Percentiles rank a stretch among this genome's conserved stretches.
Conservation (phyloP, 208 protist species). For the Balamuthia mandrillaris region DNA sequence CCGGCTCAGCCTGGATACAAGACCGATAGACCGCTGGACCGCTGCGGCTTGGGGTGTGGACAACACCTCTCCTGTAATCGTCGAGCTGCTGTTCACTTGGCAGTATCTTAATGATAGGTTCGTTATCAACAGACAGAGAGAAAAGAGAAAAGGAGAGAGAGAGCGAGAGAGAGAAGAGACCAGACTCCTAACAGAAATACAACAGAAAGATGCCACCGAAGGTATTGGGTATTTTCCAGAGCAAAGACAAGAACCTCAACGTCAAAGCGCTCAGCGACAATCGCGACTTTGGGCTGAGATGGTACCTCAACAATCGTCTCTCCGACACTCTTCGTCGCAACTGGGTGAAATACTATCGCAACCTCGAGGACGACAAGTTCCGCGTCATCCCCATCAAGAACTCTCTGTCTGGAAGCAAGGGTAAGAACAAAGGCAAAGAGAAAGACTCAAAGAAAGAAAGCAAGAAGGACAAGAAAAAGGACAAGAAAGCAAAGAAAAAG, state of each 20-base stretch:
- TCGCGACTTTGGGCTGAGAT: background rate
- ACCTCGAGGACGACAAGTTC: background rate
- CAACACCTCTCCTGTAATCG: constrained; percentile 21
- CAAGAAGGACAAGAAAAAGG: background rate
- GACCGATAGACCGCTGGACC: constrained; percentile 1
- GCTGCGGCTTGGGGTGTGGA: background rate
- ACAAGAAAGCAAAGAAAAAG: background rate
- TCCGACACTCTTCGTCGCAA: background rate
- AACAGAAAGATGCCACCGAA: background rate
- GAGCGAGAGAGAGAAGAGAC: no score
- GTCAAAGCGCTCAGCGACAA: background rate
- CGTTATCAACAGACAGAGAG: no score
- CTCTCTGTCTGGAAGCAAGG: background rate
- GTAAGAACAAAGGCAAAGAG: no score
- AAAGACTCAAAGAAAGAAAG: background rate
- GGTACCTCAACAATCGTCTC: background rate
- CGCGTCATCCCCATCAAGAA: background rate
- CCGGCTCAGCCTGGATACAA: background rate
- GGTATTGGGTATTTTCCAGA: background rate
- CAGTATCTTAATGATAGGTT: background rate
- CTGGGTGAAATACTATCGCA: constrained; percentile 3
- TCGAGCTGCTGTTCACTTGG: constrained; percentile 3
- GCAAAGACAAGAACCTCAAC: background rate
- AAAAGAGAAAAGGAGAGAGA: no score
- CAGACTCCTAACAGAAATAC: no score